phyloP scores from a whole-genome alignment of 1,139 yeast genomes.

The Meyerozyma smithsonii region DNA sequence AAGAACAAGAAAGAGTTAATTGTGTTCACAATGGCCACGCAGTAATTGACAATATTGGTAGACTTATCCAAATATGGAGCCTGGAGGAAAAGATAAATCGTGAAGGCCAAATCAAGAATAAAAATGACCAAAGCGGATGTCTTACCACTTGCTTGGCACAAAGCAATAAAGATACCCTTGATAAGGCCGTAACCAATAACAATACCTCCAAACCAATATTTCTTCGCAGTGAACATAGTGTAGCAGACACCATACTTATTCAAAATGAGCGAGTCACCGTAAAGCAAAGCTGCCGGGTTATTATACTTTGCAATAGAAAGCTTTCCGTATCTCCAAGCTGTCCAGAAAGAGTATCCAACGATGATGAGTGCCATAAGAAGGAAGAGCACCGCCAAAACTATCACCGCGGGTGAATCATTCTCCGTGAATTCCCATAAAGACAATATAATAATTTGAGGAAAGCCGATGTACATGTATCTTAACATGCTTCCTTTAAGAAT shows the following conservation, averaged over 20 bases:
- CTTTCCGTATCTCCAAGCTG: conserved; percentile 54
- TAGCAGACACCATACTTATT: conserved; percentile 73
- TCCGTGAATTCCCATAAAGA: conserved; percentile 73
- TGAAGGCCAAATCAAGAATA: conserved; percentile 59
- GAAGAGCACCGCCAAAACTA: conserved; percentile 64
- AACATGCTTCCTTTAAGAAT: conserved; percentile 65
- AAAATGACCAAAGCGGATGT: conserved; percentile 64
- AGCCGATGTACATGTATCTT: conserved; percentile 70
- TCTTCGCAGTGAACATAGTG: conserved; percentile 74
- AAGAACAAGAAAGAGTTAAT: conserved; percentile 69
- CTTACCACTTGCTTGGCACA: conserved; percentile 67
- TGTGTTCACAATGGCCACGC: conserved; percentile 60
- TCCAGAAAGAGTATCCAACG: conserved; percentile 56
- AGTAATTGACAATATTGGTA: conserved; percentile 62
- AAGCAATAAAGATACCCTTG: conserved; percentile 61
- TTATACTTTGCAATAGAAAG: conserved; percentile 48
- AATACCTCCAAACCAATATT: conserved; percentile 72
- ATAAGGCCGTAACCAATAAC: conserved; percentile 50
- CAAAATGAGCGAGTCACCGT: conserved; percentile 62
- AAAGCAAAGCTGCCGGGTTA: conserved; percentile 74
- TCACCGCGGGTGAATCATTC: conserved; percentile 69
- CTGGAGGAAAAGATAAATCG: conserved; percentile 50
- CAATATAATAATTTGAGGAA: conserved; percentile 63
- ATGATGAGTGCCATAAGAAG: conserved; percentile 50
- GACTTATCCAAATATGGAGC: conserved; percentile 70